phyloP scores from a whole-genome alignment of 768 basidiomycete species.

The Leccinum subgranulosum region DNA sequence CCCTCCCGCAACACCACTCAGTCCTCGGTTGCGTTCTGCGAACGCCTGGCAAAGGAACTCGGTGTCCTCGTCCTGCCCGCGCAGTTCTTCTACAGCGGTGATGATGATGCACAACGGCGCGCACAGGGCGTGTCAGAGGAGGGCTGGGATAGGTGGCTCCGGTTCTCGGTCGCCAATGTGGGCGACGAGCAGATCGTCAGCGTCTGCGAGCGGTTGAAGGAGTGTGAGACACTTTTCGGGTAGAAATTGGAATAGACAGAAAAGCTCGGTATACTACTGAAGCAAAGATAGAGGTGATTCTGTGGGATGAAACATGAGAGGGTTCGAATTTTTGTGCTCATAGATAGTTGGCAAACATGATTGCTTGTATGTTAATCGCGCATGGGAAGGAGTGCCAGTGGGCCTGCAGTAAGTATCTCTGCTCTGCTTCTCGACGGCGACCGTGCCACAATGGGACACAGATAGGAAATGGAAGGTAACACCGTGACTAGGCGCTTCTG shows the following conservation, averaged over 20 bases:
- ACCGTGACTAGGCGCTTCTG: too few relatives aligned
- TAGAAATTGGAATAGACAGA: conserved; percentile 25
- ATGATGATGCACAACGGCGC: conserved; percentile 11
- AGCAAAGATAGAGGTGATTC: not conserved
- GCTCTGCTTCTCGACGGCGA: too few relatives aligned
- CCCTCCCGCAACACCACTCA: conserved; percentile 42
- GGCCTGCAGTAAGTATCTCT: too few relatives aligned
- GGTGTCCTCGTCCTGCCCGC: conserved; percentile 71
- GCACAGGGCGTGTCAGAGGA: conserved; percentile 24
- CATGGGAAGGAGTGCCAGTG: too few relatives aligned
- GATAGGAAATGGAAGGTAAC: too few relatives aligned
- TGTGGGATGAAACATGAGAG: not conserved
- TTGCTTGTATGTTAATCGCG: too few relatives aligned
- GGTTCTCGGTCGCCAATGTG: conserved; percentile 83
- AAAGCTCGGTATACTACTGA: too few relatives aligned
- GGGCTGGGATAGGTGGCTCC: conserved; percentile 61
- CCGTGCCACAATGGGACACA: too few relatives aligned
- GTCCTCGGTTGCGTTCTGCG: conserved; percentile 51
- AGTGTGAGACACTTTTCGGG: conserved; percentile 36
- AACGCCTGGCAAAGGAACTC: conserved; percentile 53
- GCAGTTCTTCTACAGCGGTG: conserved; percentile 48
- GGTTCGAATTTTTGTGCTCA: too few relatives aligned
- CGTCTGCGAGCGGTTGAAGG: conserved; percentile 51
- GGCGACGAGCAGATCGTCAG: conserved; percentile 53
- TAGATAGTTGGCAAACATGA: too few relatives aligned